phyloP scores from a whole-genome alignment of 805 yeast species.

The Scheffersomyces coipomensis region DNA sequence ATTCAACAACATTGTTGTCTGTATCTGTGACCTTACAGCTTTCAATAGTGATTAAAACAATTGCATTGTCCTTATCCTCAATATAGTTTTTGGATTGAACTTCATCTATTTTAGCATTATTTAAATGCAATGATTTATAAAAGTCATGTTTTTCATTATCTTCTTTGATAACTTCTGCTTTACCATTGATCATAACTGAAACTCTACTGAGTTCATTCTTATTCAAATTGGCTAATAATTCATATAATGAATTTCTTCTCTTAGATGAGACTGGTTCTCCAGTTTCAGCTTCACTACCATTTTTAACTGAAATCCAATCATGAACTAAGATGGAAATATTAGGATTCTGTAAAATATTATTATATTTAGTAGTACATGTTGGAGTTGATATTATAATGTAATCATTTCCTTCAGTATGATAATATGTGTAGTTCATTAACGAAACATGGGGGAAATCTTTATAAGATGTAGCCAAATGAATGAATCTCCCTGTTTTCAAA shows the following conservation, averaged over 20 bases:
- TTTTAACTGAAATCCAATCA: slow-evolving; percentile 78
- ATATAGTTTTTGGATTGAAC: slow-evolving; percentile 53
- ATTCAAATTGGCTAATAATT: slow-evolving; percentile 71
- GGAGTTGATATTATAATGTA: slow-evolving; percentile 73
- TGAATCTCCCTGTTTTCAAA: slow-evolving; percentile 61
- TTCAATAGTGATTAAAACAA: slow-evolving; percentile 62
- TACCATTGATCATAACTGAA: slow-evolving; percentile 79
- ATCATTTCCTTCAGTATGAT: slow-evolving; percentile 38
- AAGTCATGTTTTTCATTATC: slow-evolving; percentile 46
- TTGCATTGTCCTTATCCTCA: slow-evolving; percentile 58
- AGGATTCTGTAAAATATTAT: slow-evolving; percentile 68
- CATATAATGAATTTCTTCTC: slow-evolving; percentile 33
- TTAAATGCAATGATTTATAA: slow-evolving; percentile 60
- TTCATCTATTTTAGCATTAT: slow-evolving; percentile 66
- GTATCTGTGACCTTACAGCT: slow-evolving; percentile 79
- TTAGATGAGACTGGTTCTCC: slow-evolving; percentile 8
- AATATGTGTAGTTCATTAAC: slow-evolving; percentile 85
- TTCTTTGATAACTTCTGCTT: slow-evolving; percentile 50
- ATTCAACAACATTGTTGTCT: slow-evolving; percentile 54
- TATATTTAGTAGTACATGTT: slow-evolving; percentile 67
- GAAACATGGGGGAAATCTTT: slow-evolving; percentile 82
- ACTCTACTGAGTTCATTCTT: slow-evolving; percentile 76
- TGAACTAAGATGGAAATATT: slow-evolving; percentile 81
- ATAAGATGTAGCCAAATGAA: slow-evolving; percentile 81
- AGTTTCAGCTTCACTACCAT: slow-evolving; percentile 16